These are phyloP conservation scores for Capsicum baccatum DNA, from an alignment of 257 asterid genomes.

Conservation along the genomic window DNA sequence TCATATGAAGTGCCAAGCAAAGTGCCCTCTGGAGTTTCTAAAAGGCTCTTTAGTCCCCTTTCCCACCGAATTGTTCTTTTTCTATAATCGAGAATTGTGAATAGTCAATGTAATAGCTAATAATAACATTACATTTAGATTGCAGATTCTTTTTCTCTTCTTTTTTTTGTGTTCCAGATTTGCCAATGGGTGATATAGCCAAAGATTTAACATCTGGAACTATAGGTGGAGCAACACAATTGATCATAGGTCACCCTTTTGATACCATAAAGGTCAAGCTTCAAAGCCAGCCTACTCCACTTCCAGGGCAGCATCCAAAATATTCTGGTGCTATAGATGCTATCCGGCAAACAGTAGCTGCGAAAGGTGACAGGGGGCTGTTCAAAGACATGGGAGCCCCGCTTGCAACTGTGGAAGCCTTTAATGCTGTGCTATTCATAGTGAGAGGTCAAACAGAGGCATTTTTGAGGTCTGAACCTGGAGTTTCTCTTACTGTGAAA, in stretches of 20 bases:
- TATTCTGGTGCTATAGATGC: slow-evolving; percentile 89
- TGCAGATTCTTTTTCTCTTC: background rate
- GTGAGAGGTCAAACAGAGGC: slow-evolving; percentile 88
- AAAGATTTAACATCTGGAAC: slow-evolving; percentile 76
- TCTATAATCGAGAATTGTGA: background rate
- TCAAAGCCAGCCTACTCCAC: slow-evolving; percentile 92
- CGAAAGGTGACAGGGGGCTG: slow-evolving; percentile 89
- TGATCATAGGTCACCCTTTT: slow-evolving; percentile 90
- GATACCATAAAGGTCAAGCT: slow-evolving; percentile 97
- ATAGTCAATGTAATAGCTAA: background rate
- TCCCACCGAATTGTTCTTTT: slow-evolving; percentile 8
- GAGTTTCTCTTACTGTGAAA: slow-evolving; percentile 63
- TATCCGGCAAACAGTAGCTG: slow-evolving; percentile 81
- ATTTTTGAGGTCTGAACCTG: slow-evolving; percentile 75
- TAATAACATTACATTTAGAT: background rate
- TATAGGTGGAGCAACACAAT: slow-evolving; percentile 88
- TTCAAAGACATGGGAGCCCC: slow-evolving; percentile 98
- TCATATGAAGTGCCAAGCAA: no score
- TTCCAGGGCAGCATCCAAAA: slow-evolving; percentile 80
- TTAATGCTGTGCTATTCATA: slow-evolving; percentile 76
- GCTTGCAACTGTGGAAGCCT: slow-evolving; percentile 90
- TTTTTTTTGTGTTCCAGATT: background rate
- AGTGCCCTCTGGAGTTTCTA: slow-evolving; percentile 32
- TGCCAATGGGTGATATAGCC: slow-evolving; percentile 52
- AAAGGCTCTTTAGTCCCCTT: background rate